A percentile compares a stretch with the other conserved stretches of the same genome.
Conservation (phyloP, 164 flowering plant species). For the Magnolia officinalis region DNA sequence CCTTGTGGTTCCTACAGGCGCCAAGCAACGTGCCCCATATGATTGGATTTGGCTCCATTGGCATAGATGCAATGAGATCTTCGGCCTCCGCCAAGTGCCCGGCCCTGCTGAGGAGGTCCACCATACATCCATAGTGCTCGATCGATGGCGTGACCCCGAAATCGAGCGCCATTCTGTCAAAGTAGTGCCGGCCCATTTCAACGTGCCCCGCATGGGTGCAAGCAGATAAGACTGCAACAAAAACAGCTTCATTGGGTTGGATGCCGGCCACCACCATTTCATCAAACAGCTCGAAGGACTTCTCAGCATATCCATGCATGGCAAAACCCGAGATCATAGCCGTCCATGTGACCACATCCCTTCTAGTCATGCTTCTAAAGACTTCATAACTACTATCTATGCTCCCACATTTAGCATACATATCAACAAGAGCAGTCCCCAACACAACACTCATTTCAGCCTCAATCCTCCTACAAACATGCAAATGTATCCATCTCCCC, state of each 20-base stretch:
- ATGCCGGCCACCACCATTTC: constrained; percentile 29
- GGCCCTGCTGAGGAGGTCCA: constrained; percentile 42
- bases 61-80: constrained; percentile 27
- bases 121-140: constrained; percentile 49
- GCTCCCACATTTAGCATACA: constrained; percentile 68
- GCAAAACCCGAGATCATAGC: constrained; percentile 40
- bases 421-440: constrained; percentile 64
- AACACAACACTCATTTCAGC: constrained; percentile 17
- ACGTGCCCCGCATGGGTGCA: constrained; percentile 41
- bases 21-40: constrained; percentile 43
- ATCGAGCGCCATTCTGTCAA: constrained; percentile 23
- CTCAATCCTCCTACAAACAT: constrained; percentile 13
- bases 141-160: constrained; percentile 30
- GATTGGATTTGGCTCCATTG: constrained; percentile 29
- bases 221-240: constrained; percentile 36
- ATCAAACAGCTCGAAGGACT: constrained; percentile 26
- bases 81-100: constrained; percentile 37
- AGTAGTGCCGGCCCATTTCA: constrained; percentile 26
- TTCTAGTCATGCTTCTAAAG: constrained; percentile 21
- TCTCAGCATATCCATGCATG: constrained; percentile 30
- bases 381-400: constrained; percentile 22
- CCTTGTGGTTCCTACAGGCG: constrained; percentile 31
- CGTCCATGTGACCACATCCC: constrained; percentile 40
- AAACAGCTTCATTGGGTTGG: constrained; percentile 33
- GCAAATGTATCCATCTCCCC: constrained; percentile 36